Percentiles rank a stretch among this genome's conserved stretches.
Conservation (phyloP, 345 rosid species). For the Hypericum perforatum region DNA sequence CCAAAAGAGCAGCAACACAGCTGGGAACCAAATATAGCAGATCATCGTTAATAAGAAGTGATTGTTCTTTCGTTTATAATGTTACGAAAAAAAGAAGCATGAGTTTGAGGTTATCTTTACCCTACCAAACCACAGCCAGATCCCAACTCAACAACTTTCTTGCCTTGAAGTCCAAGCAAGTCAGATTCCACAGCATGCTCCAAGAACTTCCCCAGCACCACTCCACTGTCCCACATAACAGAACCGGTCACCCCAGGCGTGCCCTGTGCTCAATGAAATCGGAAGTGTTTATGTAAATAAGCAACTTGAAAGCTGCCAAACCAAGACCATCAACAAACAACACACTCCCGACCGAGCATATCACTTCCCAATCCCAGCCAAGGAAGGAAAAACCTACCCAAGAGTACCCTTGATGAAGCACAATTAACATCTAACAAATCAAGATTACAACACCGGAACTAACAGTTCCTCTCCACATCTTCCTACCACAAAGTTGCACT, state of each 20-base stretch:
- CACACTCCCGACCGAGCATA: too few relatives aligned
- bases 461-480: too few relatives aligned
- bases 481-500: too few relatives aligned
- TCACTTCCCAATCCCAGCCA: too few relatives aligned
- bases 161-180: slow-evolving; percentile 54
- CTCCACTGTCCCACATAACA: slow-evolving; percentile 94
- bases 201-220: slow-evolving; percentile 75
- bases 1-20: slow-evolving; percentile 79
- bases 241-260: slow-evolving; percentile 86
- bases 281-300: too few relatives aligned
- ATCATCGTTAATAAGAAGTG: slow-evolving; percentile 5
- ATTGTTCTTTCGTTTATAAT: neutral
- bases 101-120: slow-evolving; percentile 25
- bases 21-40: slow-evolving; percentile 26
- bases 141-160: slow-evolving; percentile 77
- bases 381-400: neutral
- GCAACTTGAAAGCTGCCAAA: slow-evolving; percentile 1
- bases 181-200: slow-evolving; percentile 81
- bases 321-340: too few relatives aligned
- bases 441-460: too few relatives aligned
- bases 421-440: too few relatives aligned
- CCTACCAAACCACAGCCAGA: slow-evolving; percentile 96
- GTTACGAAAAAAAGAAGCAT: neutral
- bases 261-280: slow-evolving; percentile 17
- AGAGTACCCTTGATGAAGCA: too few relatives aligned